Evolutionary conservation across 345 rosid genomes (phyloP), one percentile per base, ranked within the genome.

Genomic region (Eutrema japonicum): DNA sequence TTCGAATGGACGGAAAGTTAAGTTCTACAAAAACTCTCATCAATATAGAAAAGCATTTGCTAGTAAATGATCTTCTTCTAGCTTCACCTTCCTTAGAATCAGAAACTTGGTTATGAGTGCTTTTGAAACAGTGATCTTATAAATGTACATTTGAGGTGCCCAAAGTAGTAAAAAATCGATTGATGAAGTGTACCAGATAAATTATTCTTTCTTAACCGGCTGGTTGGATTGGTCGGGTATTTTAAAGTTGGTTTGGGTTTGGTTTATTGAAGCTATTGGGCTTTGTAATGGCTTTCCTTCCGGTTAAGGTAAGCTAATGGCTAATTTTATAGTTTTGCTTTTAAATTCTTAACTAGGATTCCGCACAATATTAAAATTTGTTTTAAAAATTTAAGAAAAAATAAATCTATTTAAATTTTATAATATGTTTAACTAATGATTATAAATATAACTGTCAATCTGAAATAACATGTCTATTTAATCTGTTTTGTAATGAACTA

Each of bases 81-180:
- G 45, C 16, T 43, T 64, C 64, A 54, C 13, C 37, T 32, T 0
- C 7, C 4, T 36, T 64, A 27, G 47, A 72, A 33, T 42, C 33
- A 42, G 63, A 42, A 16, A 16, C 63, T 68, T 43, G 43, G 41
- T 29, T 32, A 33, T 30, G 53, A 30, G 32, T 48, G 37, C 6
- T 50, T 50, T 8, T 38, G 52, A 18, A 62, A 26, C 55, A 72
- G 53, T 52, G 63, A 13, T 52, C 16, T 60, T 49, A 18, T 58
- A 70, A 26, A 37, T 59, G 40, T 70, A 58, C 50, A 60, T 70
- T 70, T 38, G 10, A 56, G 64, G 18, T 53, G 13, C 53, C 33
- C 45, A 26, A 27, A 70, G 30, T 48, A 70, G 48, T 70, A 36
- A 47, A 47, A 22, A 58, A 35, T 70, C 32, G 27, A 33, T 48